Conservation (phyloP, 176 grass and related monocot species). For the Microstegium vimineum region DNA sequence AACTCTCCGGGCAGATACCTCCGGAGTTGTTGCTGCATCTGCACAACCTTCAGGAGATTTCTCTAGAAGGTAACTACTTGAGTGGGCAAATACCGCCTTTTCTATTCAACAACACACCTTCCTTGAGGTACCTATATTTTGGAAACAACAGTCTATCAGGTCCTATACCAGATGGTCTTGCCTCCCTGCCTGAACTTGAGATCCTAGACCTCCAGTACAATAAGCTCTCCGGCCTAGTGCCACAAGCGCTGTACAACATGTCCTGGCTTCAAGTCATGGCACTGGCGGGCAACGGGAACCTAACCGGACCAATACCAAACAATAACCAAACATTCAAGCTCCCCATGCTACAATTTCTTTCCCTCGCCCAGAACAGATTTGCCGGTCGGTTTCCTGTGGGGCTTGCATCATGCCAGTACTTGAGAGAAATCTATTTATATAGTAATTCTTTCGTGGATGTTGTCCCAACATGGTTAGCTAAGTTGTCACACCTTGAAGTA, state of each 20-base stretch:
- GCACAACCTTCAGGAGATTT: background rate
- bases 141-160: background rate
- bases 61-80: background rate
- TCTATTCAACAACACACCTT: slow-evolving; percentile 16
- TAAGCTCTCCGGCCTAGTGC: background rate
- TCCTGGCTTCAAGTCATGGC: background rate
- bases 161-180: background rate
- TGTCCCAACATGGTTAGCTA: slow-evolving; percentile 7
- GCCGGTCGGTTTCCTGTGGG: background rate
- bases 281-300: background rate
- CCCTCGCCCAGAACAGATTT: background rate
- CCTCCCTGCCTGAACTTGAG: background rate
- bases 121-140: background rate
- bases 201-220: background rate
- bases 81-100: background rate
- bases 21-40: background rate
- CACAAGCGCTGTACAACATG: slow-evolving; percentile 3
- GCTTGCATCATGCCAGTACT: background rate
- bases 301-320: background rate
- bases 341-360: background rate
- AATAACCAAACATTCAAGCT: slow-evolving; percentile 17
- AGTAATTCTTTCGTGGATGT: background rate
- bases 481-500: background rate
- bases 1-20: background rate
- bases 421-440: background rate